These are phyloP conservation scores for Pythium coloratum DNA, from an alignment of 352 stramenopile species.

Conservation along the genomic window DNA sequence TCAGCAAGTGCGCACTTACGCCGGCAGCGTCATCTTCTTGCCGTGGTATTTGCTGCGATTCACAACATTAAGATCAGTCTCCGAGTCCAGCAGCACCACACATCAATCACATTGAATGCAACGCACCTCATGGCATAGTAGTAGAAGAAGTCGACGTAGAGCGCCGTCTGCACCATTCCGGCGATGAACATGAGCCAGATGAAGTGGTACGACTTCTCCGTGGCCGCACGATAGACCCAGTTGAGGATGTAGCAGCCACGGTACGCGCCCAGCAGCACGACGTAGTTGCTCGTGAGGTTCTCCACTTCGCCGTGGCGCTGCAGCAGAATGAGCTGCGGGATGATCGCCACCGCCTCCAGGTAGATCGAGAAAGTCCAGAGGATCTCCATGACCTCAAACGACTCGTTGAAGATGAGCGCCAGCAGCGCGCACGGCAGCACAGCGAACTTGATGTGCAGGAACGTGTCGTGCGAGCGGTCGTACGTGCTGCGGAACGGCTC, in stretches of 20 bases:
- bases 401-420: constrained; percentile 95
- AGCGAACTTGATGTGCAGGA: constrained; percentile 98
- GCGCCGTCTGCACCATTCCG: constrained; percentile 97
- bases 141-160: constrained; percentile 99
- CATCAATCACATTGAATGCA: neutral
- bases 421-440: constrained; percentile 95
- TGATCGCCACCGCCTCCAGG: constrained; percentile 97
- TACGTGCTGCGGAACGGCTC: constrained; percentile 98
- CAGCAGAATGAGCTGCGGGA: constrained; percentile 99
- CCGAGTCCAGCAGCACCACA: constrained; percentile 13
- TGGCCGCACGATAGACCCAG: constrained; percentile 98
- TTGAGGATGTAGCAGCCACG: constrained; percentile 99
- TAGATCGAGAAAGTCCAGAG: constrained; percentile 99
- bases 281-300: constrained; percentile 99
- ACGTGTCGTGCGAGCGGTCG: constrained; percentile 98
- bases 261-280: constrained; percentile 98
- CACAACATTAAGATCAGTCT: neutral
- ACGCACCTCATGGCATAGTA: constrained; percentile 95
- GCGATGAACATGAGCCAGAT: constrained; percentile 99
- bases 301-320: constrained; percentile 98
- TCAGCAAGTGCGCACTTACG: constrained; percentile 37
- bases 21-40: constrained; percentile 89
- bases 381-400: constrained; percentile 91
- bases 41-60: constrained; percentile 82
- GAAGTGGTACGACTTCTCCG: constrained; percentile 96